Evolutionary conservation across 371 early-diverging fungal genomes (phyloP).

Genomic region (Blakeslea trispora): DNA sequence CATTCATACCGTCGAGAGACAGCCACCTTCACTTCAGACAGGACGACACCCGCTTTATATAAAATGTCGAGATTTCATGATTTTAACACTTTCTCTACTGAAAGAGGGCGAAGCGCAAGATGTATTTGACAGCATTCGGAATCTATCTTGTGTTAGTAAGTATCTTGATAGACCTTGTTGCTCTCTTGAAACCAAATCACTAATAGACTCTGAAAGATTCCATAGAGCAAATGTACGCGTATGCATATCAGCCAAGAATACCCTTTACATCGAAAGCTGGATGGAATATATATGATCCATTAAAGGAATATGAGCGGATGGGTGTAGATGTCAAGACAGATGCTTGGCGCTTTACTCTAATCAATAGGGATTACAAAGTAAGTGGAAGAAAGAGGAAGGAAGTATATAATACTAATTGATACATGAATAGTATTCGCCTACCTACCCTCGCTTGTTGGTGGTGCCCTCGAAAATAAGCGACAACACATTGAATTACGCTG

Average conservation of each 20-base stretch:
- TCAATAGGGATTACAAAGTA: slow-evolving; percentile 80
- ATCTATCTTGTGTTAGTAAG: slow-evolving; percentile 66
- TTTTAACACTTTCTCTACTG: slow-evolving; percentile 67
- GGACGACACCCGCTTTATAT: slow-evolving; percentile 65
- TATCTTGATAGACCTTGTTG: slow-evolving; percentile 14
- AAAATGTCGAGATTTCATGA: slow-evolving; percentile 80
- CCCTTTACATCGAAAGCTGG: slow-evolving; percentile 53
- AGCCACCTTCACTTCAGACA: slow-evolving; percentile 45
- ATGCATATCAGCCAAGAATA: slow-evolving; percentile 64
- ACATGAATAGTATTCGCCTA: slow-evolving; percentile 71
- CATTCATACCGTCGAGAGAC: slow-evolving; percentile 80
- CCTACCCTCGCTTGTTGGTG: slow-evolving; percentile 84
- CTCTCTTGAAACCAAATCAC: slow-evolving; percentile 16
- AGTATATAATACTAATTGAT: background rate
- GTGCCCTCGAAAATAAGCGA: slow-evolving; percentile 92
- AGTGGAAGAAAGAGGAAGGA: background rate
- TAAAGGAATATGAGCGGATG: slow-evolving; percentile 83
- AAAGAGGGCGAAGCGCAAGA: slow-evolving; percentile 76
- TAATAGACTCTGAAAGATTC: slow-evolving; percentile 47
- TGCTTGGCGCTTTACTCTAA: slow-evolving; percentile 77
- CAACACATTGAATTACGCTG: slow-evolving; percentile 85
- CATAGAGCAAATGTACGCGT: slow-evolving; percentile 82
- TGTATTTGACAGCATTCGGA: slow-evolving; percentile 78
- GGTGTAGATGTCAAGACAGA: slow-evolving; percentile 73
- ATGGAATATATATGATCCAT: slow-evolving; percentile 79